Evolutionary conservation across 164 flowering plant species (phyloP).

Genomic region (Echeveria elegans): DNA sequence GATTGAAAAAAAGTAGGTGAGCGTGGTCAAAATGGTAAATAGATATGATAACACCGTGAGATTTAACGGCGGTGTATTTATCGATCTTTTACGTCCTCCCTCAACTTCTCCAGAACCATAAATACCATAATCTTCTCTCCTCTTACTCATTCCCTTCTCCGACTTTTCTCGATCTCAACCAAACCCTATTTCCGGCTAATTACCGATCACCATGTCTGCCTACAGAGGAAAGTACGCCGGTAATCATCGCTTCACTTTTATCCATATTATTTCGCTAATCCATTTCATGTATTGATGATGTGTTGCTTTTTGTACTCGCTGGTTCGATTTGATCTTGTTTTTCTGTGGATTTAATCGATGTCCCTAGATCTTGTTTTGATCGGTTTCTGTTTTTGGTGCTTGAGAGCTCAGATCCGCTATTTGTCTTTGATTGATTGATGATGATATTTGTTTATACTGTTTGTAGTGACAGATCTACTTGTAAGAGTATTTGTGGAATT

Average conservation of each 20-base stretch:
- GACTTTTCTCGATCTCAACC: too few relatives aligned
- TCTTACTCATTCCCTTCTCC: too few relatives aligned
- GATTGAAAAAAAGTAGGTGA: too few relatives aligned
- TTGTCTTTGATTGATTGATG: neutral
- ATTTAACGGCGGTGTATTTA: too few relatives aligned
- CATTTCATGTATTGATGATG: neutral
- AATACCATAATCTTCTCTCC: neutral
- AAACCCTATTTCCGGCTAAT: neutral
- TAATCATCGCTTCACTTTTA: neutral
- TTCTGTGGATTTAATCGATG: neutral
- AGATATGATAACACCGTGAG: too few relatives aligned
- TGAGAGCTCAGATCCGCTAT: too few relatives aligned
- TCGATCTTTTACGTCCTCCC: neutral
- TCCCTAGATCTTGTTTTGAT: neutral
- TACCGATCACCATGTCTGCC: slow-evolving; percentile 3
- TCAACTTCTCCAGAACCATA: neutral
- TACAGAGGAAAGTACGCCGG: slow-evolving; percentile 10
- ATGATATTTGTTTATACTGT: neutral
- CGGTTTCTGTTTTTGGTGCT: neutral
- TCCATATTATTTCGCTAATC: neutral
- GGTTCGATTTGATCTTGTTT: neutral
- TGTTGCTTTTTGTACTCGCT: neutral
- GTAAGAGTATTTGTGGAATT: too few relatives aligned
- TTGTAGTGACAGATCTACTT: too few relatives aligned
- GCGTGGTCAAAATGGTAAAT: too few relatives aligned